Evolutionary conservation across 331 rosid species (phyloP).

Genomic region (Malus hybrid): DNA sequence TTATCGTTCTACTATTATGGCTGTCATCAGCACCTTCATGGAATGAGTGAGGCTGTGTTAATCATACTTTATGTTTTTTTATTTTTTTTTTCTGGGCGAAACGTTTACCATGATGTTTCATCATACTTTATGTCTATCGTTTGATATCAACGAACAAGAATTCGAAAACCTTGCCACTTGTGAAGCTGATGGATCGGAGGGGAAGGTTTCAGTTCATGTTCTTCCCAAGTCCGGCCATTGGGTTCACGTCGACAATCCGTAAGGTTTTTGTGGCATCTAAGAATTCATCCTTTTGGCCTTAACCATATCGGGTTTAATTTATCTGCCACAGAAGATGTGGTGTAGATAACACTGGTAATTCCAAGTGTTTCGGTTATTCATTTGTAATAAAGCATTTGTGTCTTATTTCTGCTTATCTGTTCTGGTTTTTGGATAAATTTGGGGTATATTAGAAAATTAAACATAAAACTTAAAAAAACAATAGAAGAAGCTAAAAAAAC

Average conservation of each 20-base stretch:
- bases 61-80: too few species aligned
- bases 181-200: constrained; percentile 33
- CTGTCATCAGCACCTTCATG: too few species aligned
- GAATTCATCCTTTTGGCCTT: constrained; percentile 37
- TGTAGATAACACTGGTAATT: not conserved
- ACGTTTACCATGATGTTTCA: too few species aligned
- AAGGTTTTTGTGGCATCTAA: constrained; percentile 76
- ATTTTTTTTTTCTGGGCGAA: too few species aligned
- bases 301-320: not conserved
- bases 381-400: not conserved
- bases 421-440: not conserved
- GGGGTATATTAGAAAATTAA: too few species aligned
- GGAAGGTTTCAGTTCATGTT: constrained; percentile 49
- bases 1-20: too few species aligned
- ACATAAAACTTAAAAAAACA: too few species aligned
- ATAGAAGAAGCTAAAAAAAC: too few species aligned
- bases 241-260: constrained; percentile 91
- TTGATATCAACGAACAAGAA: too few species aligned
- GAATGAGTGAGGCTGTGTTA: too few species aligned
- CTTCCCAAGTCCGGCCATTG: constrained; percentile 94
- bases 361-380: not conserved
- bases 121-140: too few species aligned
- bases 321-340: not conserved
- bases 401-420: not conserved
- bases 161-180: constrained; percentile 40